Conservation (phyloP, 2,329 filamentous ascomycete species). For the Neonectria sp. region DNA sequence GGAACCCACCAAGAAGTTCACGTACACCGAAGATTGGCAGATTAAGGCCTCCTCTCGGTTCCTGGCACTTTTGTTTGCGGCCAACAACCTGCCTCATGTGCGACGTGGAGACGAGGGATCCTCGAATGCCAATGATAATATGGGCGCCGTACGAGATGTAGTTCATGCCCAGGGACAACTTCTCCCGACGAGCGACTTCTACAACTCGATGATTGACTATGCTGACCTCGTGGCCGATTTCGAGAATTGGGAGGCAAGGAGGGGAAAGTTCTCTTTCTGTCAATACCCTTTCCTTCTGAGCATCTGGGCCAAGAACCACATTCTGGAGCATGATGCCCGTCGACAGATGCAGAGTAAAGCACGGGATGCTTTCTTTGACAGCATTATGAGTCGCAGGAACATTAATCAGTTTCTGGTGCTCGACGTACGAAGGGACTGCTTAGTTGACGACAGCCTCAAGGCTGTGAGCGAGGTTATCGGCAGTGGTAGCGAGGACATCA, state of each 20-base stretch:
- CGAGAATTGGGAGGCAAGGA: slow-evolving; percentile 85
- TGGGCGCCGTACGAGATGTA: slow-evolving; percentile 41
- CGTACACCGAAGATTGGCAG: slow-evolving; percentile 91
- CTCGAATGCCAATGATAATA: slow-evolving; percentile 43
- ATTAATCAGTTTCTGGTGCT: slow-evolving; percentile 85
- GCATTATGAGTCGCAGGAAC: slow-evolving; percentile 81
- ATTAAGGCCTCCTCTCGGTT: slow-evolving; percentile 85
- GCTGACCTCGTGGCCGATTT: slow-evolving; percentile 90
- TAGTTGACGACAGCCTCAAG: slow-evolving; percentile 90
- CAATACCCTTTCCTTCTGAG: slow-evolving; percentile 94
- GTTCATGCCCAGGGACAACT: slow-evolving; percentile 71
- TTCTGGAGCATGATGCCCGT: slow-evolving; percentile 88
- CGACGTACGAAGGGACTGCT: slow-evolving; percentile 84
- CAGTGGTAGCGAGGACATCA: slow-evolving; percentile 85
- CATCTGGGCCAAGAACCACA: slow-evolving; percentile 92
- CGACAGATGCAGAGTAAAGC: slow-evolving; percentile 93
- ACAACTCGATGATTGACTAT: slow-evolving; percentile 88
- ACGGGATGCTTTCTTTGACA: slow-evolving; percentile 91
- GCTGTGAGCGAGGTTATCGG: slow-evolving; percentile 89
- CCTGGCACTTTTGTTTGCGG: slow-evolving; percentile 85
- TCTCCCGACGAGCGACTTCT: slow-evolving; percentile 87
- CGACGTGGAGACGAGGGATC: slow-evolving; percentile 51
- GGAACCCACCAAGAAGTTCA: slow-evolving; percentile 68
- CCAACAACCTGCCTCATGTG: slow-evolving; percentile 74
- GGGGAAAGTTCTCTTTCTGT: slow-evolving; percentile 86